Conservation (phyloP, 768 basidiomycete genomes). For the Lentinula edodes region DNA sequence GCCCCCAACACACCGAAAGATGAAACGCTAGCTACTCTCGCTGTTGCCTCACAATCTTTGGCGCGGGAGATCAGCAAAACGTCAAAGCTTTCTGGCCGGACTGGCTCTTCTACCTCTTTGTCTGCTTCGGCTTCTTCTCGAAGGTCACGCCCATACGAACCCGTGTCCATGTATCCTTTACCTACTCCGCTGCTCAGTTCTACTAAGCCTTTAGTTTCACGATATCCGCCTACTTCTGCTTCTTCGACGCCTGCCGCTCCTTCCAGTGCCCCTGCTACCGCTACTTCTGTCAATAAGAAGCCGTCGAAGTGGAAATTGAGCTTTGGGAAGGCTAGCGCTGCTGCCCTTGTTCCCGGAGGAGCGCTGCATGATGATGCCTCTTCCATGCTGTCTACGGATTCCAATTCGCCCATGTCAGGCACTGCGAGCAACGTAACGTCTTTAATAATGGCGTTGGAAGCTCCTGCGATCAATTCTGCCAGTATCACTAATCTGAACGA, state of each 20-base stretch:
- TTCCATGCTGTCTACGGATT: slow-evolving; percentile 9
- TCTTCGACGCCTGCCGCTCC: slow-evolving; percentile 16
- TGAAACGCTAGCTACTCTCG: slow-evolving; percentile 63
- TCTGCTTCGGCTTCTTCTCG: slow-evolving; percentile 21
- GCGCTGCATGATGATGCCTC: slow-evolving; percentile 34
- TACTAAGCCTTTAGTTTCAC: slow-evolving; percentile 15
- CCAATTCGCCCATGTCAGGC: slow-evolving; percentile 43
- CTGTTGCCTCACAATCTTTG: slow-evolving; percentile 73
- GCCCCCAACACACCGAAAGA: slow-evolving; percentile 35
- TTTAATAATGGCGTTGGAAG: slow-evolving; percentile 66
- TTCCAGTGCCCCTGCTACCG: slow-evolving; percentile 32
- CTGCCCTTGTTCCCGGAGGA: slow-evolving; percentile 29
- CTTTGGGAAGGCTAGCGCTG: slow-evolving; percentile 54
- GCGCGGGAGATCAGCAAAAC: slow-evolving; percentile 80
- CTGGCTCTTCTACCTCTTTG: slow-evolving; percentile 18
- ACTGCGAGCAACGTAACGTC: slow-evolving; percentile 76
- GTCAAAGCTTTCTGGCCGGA: slow-evolving; percentile 41
- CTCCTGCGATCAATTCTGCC: slow-evolving; percentile 27
- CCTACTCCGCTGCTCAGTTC: slow-evolving; percentile 19
- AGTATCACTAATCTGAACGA: slow-evolving; percentile 15
- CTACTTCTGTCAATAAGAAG: slow-evolving; percentile 50
- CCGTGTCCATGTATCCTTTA: slow-evolving; percentile 39
- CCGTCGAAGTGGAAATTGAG: slow-evolving; percentile 82
- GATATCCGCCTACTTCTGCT: slow-evolving; percentile 15
- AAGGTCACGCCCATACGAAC: slow-evolving; percentile 32